Percentiles rank a stretch among this genome's conserved stretches.
Conservation (phyloP, 2,329 filamentous ascomycete genomes). For the Trichoderma koningiopsis region DNA sequence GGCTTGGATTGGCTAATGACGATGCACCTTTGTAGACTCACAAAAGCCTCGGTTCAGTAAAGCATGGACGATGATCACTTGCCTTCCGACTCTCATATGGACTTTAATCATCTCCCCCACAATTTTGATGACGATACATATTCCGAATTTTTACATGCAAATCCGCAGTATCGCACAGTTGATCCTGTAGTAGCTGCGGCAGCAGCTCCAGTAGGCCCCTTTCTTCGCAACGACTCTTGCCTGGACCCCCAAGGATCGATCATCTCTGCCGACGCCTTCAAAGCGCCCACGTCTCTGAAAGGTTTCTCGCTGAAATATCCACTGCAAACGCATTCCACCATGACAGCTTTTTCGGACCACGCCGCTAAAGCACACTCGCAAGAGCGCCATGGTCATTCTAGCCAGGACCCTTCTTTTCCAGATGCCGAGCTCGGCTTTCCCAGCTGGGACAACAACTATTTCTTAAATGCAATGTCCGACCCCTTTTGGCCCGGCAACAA, state of each 20-base stretch:
- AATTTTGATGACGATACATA: constrained; percentile 35
- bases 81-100: constrained; percentile 31
- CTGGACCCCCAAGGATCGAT: constrained; percentile 31
- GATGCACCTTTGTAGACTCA: not conserved
- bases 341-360: not conserved
- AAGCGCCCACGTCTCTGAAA: not conserved
- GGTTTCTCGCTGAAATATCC: not conserved
- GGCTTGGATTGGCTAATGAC: not conserved
- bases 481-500: not conserved
- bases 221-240: constrained; percentile 40
- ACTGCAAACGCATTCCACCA: not conserved
- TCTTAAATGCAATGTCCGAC: constrained; percentile 25
- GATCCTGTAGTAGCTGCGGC: constrained; percentile 26
- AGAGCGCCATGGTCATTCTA: not conserved
- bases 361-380: not conserved
- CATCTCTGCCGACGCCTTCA: constrained; percentile 27
- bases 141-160: constrained; percentile 33
- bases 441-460: constrained; percentile 28
- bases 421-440: constrained; percentile 26
- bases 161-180: constrained; percentile 33
- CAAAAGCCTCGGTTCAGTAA: not conserved
- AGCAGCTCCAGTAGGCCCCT: constrained; percentile 31
- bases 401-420: not conserved
- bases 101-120: constrained; percentile 28
- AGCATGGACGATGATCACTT: constrained; percentile 32